These are phyloP conservation scores for Ustilago nuda DNA, from an alignment of 1,284 basidiomycete genomes.

Conservation along the genomic window DNA sequence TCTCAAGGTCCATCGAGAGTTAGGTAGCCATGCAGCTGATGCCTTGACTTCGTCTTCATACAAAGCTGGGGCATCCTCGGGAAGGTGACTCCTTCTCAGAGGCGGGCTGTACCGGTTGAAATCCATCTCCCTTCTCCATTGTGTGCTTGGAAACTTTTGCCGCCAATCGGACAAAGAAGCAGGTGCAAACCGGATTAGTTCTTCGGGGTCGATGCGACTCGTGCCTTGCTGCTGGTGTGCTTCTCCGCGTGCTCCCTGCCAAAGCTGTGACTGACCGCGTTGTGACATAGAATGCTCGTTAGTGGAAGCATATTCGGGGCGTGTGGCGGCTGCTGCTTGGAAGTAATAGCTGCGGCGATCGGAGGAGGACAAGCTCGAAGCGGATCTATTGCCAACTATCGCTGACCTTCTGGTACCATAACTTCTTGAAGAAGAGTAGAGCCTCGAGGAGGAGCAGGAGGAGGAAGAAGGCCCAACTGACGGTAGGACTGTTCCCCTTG, in stretches of 20 bases:
- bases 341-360: constrained; percentile 16
- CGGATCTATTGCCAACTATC: neutral
- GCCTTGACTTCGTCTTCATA: constrained; percentile 42
- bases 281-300: neutral
- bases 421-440: neutral
- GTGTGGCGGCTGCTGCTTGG: constrained; percentile 8
- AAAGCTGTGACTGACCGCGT: neutral
- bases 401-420: neutral
- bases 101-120: constrained; percentile 36
- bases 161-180: constrained; percentile 21
- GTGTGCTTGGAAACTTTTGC: constrained; percentile 28
- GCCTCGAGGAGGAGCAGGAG: neutral
- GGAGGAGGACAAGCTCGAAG: neutral
- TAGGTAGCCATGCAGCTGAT: constrained; percentile 30
- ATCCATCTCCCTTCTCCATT: constrained; percentile 41
- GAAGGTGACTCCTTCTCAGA: constrained; percentile 19
- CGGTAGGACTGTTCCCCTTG: neutral
- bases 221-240: neutral
- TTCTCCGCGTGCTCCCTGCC: constrained; percentile 1
- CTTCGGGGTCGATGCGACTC: neutral
- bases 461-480: constrained; percentile 12
- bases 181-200: neutral
- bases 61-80: constrained; percentile 36
- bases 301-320: neutral
- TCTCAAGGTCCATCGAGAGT: constrained; percentile 17